Conservation (phyloP, 2,329 filamentous ascomycete species). For the Helotiales sp. region DNA sequence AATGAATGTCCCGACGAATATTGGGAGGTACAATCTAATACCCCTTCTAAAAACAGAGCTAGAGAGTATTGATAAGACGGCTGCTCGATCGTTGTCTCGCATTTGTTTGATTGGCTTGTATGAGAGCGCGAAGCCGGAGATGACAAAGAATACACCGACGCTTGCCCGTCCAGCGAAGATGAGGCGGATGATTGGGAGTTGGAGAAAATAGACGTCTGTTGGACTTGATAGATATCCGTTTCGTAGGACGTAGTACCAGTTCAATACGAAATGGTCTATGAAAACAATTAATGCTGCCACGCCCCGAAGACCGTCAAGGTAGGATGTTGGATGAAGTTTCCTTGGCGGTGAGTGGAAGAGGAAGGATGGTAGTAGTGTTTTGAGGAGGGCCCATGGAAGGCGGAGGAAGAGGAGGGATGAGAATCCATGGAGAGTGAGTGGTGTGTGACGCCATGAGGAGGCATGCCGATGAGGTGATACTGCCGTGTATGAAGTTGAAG, state of each 20-base stretch:
- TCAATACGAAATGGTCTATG: conserved; percentile 16
- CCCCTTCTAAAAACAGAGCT: conserved; percentile 45
- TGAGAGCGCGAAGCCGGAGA: conserved; percentile 48
- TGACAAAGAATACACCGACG: conserved; percentile 50
- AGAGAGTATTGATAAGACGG: conserved; percentile 39
- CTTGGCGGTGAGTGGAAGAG: not conserved
- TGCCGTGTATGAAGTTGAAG: not conserved
- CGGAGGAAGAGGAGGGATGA: not conserved
- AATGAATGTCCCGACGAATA: conserved; percentile 41
- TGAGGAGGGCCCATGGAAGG: not conserved
- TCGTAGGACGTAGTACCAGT: conserved; percentile 16
- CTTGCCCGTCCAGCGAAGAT: conserved; percentile 44
- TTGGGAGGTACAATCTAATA: conserved; percentile 45
- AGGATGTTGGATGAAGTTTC: conserved; percentile 40
- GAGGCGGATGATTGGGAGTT: conserved; percentile 46
- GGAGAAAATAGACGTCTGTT: conserved; percentile 36
- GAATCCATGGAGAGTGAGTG: conserved; percentile 2
- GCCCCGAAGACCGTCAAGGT: conserved; percentile 48
- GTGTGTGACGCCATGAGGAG: conserved; percentile 4
- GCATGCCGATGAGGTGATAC: not conserved
- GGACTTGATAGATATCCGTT: conserved; percentile 25
- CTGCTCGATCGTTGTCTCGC: conserved; percentile 36
- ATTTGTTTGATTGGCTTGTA: conserved; percentile 42
- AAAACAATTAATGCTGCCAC: conserved; percentile 36
- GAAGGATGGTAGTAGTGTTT: conserved; percentile 1